Evolutionary conservation across 164 flowering plant genomes (phyloP).

Genomic region (Vitis cinerea): DNA sequence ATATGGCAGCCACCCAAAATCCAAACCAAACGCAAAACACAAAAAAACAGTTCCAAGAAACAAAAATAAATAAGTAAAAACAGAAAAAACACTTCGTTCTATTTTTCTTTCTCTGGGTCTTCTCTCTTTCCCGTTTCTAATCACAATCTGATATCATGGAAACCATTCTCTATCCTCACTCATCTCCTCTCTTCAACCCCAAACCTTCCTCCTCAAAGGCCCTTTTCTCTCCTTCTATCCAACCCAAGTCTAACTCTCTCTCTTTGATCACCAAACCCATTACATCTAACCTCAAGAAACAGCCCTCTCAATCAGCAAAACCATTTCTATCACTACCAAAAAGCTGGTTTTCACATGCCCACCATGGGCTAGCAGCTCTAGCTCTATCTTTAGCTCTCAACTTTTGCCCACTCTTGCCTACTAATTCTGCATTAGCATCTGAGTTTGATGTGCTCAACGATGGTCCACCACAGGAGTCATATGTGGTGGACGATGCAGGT

Average conservation of each 20-base stretch:
- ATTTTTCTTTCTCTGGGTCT: slow-evolving; percentile 5
- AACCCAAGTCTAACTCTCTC: slow-evolving; percentile 36
- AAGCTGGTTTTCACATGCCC: slow-evolving; percentile 58
- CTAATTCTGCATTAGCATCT: slow-evolving; percentile 58
- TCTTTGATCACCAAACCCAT: slow-evolving; percentile 32
- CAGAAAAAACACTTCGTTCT: background rate
- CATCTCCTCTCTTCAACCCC: slow-evolving; percentile 43
- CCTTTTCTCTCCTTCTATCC: slow-evolving; percentile 16
- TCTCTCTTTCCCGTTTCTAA: slow-evolving; percentile 10
- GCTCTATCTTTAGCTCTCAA: slow-evolving; percentile 80
- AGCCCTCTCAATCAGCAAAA: slow-evolving; percentile 13
- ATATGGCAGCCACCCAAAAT: slow-evolving; percentile 39
- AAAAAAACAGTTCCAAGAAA: background rate
- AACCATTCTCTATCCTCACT: slow-evolving; percentile 75
- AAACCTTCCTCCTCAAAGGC: slow-evolving; percentile 30
- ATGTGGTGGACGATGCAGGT: slow-evolving; percentile 89
- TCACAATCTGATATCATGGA: slow-evolving; percentile 51
- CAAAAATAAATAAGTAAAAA: background rate
- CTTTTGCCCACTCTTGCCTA: slow-evolving; percentile 46
- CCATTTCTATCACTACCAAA: slow-evolving; percentile 33
- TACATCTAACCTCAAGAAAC: slow-evolving; percentile 34
- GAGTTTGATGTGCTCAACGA: slow-evolving; percentile 88
- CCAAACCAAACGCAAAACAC: slow-evolving; percentile 13
- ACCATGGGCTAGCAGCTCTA: slow-evolving; percentile 81
- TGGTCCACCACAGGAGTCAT: slow-evolving; percentile 78